Conservation (phyloP, 495 filamentous ascomycete genomes). For the Xylaria sp. region DNA sequence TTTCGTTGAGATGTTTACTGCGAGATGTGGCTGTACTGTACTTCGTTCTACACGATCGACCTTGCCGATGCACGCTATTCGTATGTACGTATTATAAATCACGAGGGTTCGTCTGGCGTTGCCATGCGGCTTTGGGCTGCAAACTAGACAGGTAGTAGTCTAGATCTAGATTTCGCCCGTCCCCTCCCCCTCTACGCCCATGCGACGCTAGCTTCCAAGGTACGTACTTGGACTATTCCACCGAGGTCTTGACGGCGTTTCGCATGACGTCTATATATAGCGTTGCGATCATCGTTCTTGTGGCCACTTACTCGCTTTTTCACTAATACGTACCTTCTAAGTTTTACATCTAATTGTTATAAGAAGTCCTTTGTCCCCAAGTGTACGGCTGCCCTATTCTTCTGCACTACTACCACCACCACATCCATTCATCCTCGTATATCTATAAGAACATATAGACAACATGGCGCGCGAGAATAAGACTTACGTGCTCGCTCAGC, state of each 20-base stretch:
- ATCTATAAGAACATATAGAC: not conserved
- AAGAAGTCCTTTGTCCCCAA: not conserved
- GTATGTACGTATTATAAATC: not conserved
- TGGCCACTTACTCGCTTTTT: not conserved
- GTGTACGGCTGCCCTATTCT: not conserved
- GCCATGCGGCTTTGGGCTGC: not conserved
- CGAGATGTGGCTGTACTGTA: too few species aligned
- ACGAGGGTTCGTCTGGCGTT: not conserved
- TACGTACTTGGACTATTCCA: not conserved
- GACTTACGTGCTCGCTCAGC: slow-evolving; percentile 57
- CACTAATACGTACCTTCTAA: not conserved
- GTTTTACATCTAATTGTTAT: not conserved
- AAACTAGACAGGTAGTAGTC: not conserved
- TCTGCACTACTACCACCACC: not conserved
- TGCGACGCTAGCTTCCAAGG: not conserved
- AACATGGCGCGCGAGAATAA: slow-evolving; percentile 50
- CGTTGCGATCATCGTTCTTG: not conserved
- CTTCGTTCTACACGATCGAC: too few species aligned
- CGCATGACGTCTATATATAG: slow-evolving; percentile 27
- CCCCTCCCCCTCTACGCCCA: not conserved
- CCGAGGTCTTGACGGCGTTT: not conserved
- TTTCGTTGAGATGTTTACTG: not conserved
- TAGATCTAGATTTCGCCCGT: not conserved
- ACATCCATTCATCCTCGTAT: not conserved
- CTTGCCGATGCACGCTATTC: too few species aligned